Evolutionary conservation across 2,329 filamentous ascomycete genomes (phyloP), one percentile per base, ranked within the genome.

Genomic region (Aspergillus amoenus): DNA sequence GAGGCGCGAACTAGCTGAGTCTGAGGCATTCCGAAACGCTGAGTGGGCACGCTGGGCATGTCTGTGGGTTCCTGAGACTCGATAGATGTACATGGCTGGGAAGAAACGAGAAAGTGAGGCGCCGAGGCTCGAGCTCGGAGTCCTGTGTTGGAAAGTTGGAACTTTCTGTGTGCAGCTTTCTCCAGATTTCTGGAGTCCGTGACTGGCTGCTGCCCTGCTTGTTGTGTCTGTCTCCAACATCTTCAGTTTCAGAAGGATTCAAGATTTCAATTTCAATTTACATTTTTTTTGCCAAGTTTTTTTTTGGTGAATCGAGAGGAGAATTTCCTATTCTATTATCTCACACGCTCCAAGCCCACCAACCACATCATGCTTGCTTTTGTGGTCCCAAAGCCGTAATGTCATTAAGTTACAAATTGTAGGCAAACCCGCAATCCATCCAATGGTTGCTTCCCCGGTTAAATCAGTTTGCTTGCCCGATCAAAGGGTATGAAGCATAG

Each of bases 321-420:
- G 73, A 75, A 73, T 72, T 70, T 72, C 70, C 65, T 67, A 66
- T 69, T 72, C 68, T 73, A 73, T 73, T 67, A 66, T 70, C 68
- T 70, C 70, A 72, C 69, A 72, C 67, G 68, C 66, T 66, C 66
- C 68, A 70, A 68, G 61, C 64, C 66, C 64, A 67, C 62, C 66
- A 66, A 67, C 62, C 66, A 66, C 66, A 65, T 65, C 67, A 65
- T 61, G 70, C 69, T 67, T 49, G 56, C 68, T 72, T 64, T 65
- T 65, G 67, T 70, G 64, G 68, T 65, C 63, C 67, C 64, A 68
- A 68, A 68, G 70, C 71, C 69, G 72, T 66, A 59, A 70, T 72
- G 66, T 73, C 70, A 73, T 73, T 73, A 73, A 66, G 63, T 72
- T 73, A 73, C 71, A 73, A 63, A 57, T 61, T 66, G 66, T 65